Evolutionary conservation across 257 asterid species (phyloP).

Genomic region (Fraxinus americana): DNA sequence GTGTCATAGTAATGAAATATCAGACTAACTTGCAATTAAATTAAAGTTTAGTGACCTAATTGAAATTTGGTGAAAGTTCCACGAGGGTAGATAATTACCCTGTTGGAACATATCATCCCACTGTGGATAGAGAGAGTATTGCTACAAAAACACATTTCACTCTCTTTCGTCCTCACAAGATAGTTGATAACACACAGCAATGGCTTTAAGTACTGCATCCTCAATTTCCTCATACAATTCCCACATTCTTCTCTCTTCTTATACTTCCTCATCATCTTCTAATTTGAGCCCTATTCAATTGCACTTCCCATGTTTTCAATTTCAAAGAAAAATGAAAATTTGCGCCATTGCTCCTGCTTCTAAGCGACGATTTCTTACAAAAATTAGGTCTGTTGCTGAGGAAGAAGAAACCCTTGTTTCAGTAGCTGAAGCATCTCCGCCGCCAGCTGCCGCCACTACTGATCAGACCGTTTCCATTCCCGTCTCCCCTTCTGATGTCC

Average conservation of each 20-base stretch:
- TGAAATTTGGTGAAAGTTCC: too few relatives aligned
- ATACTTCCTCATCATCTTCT: slow-evolving; percentile 17
- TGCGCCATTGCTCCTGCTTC: slow-evolving; percentile 28
- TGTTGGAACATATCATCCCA: background rate
- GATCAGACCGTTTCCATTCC: slow-evolving; percentile 79
- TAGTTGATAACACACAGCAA: slow-evolving; percentile 6
- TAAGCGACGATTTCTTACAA: slow-evolving; percentile 10
- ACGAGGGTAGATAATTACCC: background rate
- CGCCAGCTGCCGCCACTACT: slow-evolving; percentile 23
- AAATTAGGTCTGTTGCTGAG: slow-evolving; percentile 49
- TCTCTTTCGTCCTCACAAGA: background rate
- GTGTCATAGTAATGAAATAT: too few relatives aligned
- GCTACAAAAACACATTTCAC: background rate
- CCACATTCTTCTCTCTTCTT: slow-evolving; percentile 23
- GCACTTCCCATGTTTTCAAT: slow-evolving; percentile 29
- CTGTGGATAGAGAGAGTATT: background rate
- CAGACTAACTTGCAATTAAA: too few relatives aligned
- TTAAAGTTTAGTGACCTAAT: too few relatives aligned
- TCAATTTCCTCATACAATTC: slow-evolving; percentile 34
- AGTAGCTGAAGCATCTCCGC: slow-evolving; percentile 31
- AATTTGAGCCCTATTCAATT: slow-evolving; percentile 17
- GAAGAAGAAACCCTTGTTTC: slow-evolving; percentile 43
- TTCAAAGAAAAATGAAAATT: slow-evolving; percentile 23
- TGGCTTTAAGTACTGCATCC: slow-evolving; percentile 58
- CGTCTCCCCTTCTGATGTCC: slow-evolving; percentile 84